Evolutionary conservation across 257 asterid genomes (phyloP).

Genomic region (Sherardia arvensis): DNA sequence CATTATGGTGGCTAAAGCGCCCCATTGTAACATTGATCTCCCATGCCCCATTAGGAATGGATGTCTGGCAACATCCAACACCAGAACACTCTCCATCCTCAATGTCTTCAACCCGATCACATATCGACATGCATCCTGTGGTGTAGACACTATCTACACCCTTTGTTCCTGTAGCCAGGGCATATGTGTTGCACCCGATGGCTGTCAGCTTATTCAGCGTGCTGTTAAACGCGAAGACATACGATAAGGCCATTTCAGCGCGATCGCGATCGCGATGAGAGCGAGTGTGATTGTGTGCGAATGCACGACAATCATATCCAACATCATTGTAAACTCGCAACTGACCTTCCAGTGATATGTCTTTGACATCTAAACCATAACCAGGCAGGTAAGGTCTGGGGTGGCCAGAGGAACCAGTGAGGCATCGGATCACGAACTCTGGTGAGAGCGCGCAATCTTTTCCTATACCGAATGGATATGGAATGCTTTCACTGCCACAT

Average conservation of each 20-base stretch:
- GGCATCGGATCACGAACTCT: background rate
- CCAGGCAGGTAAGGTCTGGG: background rate
- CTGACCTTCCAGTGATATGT: conserved; percentile 17
- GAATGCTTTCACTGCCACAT: conserved; percentile 29
- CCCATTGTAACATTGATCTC: background rate
- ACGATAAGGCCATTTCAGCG: background rate
- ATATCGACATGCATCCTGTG: conserved; percentile 29
- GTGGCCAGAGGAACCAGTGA: background rate
- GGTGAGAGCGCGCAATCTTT: conserved; percentile 4
- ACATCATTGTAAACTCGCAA: background rate
- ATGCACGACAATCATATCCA: conserved; percentile 10
- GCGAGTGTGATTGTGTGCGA: background rate
- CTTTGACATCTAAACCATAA: background rate
- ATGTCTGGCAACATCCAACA: conserved; percentile 1
- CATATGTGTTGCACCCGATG: conserved; percentile 28
- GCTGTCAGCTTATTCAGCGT: conserved; percentile 22
- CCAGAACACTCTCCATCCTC: conserved; percentile 9
- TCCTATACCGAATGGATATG: conserved; percentile 28
- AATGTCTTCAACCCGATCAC: background rate
- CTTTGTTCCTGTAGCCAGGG: background rate
- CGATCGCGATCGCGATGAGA: too few species aligned
- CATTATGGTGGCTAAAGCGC: background rate
- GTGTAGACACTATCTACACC: background rate
- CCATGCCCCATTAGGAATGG: background rate
- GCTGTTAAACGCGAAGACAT: background rate